phyloP scores from a whole-genome alignment of 768 basidiomycete genomes.

The Mrakia frigida region DNA sequence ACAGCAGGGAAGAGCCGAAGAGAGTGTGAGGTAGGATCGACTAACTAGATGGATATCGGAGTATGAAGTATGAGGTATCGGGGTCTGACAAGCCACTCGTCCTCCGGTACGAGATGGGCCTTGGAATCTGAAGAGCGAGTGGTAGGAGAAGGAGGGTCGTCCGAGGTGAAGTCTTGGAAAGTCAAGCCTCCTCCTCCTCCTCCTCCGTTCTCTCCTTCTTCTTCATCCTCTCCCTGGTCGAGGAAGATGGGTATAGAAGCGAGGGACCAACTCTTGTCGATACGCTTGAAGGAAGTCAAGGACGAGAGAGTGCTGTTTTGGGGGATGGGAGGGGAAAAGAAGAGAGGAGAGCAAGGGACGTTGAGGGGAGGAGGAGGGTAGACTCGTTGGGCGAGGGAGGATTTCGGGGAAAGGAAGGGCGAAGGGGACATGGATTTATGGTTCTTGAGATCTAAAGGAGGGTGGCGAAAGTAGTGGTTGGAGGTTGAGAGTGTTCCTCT shows the following conservation, averaged over 20 bases:
- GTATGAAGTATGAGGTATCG: background rate
- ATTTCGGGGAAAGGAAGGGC: background rate
- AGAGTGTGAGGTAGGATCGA: background rate
- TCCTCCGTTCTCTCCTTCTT: background rate
- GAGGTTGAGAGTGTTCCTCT: no score
- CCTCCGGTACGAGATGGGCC: background rate
- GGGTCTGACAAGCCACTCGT: no score
- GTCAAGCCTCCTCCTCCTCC: background rate
- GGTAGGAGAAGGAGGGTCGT: background rate
- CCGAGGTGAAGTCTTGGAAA: background rate
- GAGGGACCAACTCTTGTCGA: background rate
- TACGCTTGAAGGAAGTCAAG: background rate
- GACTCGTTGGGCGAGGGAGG: background rate
- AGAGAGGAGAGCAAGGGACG: background rate
- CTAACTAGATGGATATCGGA: background rate
- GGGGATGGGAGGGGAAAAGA: background rate
- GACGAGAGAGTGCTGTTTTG: background rate
- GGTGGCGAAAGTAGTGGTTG: background rate
- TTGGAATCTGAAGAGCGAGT: background rate
- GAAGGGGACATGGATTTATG: background rate
- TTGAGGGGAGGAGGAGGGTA: slow-evolving; percentile 3
- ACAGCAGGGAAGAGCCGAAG: background rate
- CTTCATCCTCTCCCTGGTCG: slow-evolving; percentile 6
- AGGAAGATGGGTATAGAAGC: slow-evolving; percentile 18
- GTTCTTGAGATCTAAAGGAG: background rate